phyloP scores from a whole-genome alignment of 2,329 filamentous ascomycete genomes.

The Fusarium beomiforme region DNA sequence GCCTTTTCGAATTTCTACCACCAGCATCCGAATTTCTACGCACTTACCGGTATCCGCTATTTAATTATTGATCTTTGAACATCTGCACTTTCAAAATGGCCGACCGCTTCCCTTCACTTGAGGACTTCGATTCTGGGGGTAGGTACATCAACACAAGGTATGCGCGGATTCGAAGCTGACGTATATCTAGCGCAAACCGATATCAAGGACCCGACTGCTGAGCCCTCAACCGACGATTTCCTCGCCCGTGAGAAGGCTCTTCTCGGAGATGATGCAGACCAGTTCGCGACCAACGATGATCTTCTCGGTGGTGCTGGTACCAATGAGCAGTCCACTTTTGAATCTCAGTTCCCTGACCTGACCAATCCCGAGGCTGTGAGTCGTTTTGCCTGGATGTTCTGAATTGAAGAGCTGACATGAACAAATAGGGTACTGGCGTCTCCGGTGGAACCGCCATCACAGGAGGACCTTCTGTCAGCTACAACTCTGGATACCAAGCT shows the following conservation, averaged over 20 bases:
- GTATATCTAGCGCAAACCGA: conserved; percentile 71
- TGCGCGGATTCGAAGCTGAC: conserved; percentile 30
- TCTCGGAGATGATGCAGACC: conserved; percentile 91
- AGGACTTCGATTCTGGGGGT: conserved; percentile 78
- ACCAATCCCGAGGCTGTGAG: conserved; percentile 51
- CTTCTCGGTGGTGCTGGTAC: conserved; percentile 78
- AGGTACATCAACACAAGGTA: conserved; percentile 44
- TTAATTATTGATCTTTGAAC: not conserved
- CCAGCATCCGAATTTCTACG: not conserved
- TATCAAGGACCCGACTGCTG: conserved; percentile 65
- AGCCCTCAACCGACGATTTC: conserved; percentile 80
- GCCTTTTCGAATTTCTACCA: conserved; percentile 3
- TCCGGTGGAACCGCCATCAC: conserved; percentile 68
- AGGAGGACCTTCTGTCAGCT: conserved; percentile 72
- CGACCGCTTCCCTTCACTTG: conserved; percentile 80
- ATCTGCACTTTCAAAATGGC: conserved; percentile 65
- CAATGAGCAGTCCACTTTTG: conserved; percentile 68
- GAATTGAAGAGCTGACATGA: conserved; percentile 13
- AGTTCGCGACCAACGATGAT: conserved; percentile 82
- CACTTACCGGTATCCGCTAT: not conserved
- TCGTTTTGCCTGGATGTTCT: not conserved
- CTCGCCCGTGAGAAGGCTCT: conserved; percentile 89
- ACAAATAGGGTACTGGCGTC: conserved; percentile 44
- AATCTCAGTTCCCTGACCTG: conserved; percentile 91
- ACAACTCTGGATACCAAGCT: conserved; percentile 70